Evolutionary conservation across 148 eudicot species (phyloP), one percentile per base, ranked within the genome.

Genomic region (Rhododendron molle): DNA sequence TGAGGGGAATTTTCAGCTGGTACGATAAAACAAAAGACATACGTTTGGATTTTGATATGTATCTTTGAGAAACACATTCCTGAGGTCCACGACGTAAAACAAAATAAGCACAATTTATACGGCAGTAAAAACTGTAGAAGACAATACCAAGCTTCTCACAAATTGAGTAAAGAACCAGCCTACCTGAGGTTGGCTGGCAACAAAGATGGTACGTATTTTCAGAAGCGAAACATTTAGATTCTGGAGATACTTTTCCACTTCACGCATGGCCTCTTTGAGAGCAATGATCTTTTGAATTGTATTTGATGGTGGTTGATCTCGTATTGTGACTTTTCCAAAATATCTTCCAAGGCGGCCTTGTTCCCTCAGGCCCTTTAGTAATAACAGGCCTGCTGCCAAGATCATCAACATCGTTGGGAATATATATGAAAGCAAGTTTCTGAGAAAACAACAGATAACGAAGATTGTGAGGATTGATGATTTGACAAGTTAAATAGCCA

Each of bases 101-200:
- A 54, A 80, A 80, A 80, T 32, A 54, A 52, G 69, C 44, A 50
- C 46, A 12, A 47, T 2, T 36, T 30, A 21, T 76, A 49, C 15
- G 3, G 26, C 30, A 76, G 77, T 26, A 9, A 21, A 76, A 85
- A 58, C 40, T 23, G 7, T 74, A 56, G 40, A 60, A 77, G 82
- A 40, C 60, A 60, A 40, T 23, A 23, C 50, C 65, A 80, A 44
- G 76, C 77, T 62, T 83, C 38, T 28, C 36, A 62, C 14, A 7
- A 40, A 44, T 58, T 77, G 26, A 56, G 78, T 56, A 34, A 36
- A 23, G 69, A 67, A 60, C 58, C 47, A 81, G 84, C 90, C 84
- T 89, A 94, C 98, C 96, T 93, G 98, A 88, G 99, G 99, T 80
- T 94, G 95, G 83, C 99, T 96, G 32, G 98, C 93, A 38, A 96